A percentile compares a stretch with the other conserved stretches of the same genome.
Conservation (phyloP, 2,329 filamentous ascomycete species). For the Penicillium capsulatum region DNA sequence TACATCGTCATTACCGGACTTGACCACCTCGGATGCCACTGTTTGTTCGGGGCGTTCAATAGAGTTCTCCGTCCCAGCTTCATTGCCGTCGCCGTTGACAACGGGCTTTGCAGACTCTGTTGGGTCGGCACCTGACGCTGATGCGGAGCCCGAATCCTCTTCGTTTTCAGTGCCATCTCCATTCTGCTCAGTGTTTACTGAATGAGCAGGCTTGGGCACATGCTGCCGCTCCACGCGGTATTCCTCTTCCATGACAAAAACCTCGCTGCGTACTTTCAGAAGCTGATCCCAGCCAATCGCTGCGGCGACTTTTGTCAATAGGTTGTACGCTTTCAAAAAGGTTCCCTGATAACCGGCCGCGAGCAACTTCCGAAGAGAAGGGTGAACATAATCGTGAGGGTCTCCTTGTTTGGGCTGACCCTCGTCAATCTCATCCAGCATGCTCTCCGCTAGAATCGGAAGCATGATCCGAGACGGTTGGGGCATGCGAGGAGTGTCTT, state of each 20-base stretch:
- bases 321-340: slow-evolving; percentile 88
- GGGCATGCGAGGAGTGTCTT: slow-evolving; percentile 90
- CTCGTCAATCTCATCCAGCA: slow-evolving; percentile 94
- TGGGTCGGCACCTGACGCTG: slow-evolving; percentile 17
- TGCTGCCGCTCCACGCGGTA: slow-evolving; percentile 71
- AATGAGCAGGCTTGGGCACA: slow-evolving; percentile 71
- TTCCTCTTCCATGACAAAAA: slow-evolving; percentile 99
- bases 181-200: slow-evolving; percentile 46
- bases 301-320: slow-evolving; percentile 90
- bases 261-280: slow-evolving; percentile 87
- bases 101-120: slow-evolving; percentile 28
- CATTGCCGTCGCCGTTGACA: slow-evolving; percentile 30
- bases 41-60: slow-evolving; percentile 78
- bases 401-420: slow-evolving; percentile 68
- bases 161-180: slow-evolving; percentile 26
- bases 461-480: slow-evolving; percentile 84
- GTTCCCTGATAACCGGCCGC: slow-evolving; percentile 91
- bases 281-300: slow-evolving; percentile 98
- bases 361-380: slow-evolving; percentile 77
- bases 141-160: slow-evolving; percentile 24
- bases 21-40: slow-evolving; percentile 70
- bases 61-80: slow-evolving; percentile 32
- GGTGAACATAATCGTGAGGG: slow-evolving; percentile 80
- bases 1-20: slow-evolving; percentile 69
- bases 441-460: slow-evolving; percentile 80